Base-by-base conservation (phyloP, 768 basidiomycete species). In the Amanita brunnescens region DNA sequence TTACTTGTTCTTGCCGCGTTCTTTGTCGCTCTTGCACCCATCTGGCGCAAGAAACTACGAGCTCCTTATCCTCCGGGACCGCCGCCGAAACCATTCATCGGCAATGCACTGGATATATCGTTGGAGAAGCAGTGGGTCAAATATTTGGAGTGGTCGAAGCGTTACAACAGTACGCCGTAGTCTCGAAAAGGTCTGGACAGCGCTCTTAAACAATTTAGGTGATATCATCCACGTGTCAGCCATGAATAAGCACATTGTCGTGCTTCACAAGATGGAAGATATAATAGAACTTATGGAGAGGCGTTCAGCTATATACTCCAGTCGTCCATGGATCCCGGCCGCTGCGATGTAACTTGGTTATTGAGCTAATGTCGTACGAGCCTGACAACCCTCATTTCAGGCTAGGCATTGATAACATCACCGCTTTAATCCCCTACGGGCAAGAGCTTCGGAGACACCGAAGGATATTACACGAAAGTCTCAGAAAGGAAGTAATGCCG, bases 21-120 rank as follows among this genome's bases (percentile, higher is more conserved):
- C 5, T 4, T 7, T 29, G 26, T 29, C 26, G 7, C 7, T 7
- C 26, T 29, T 29, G 26, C 26, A 3, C 26, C 7, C 3, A 7
- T 29, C 5, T 29, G 3, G 26, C 26, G 26, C 26, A 29, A 29
- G 7, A 29, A 29, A 29, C 26, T 7, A 7, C 26, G 5, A 3
- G 26, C 26, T 16, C 44, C 44, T 32, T 49, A 40, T 24, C 50
- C 50, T 21, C 50, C 50, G 7, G 50, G 50, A 23, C 50, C 50
- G 21, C 40, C 40, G 10, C 33, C 50, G 3, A 29, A 32, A 10
- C 23, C n/a, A 2, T 13, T 51, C 9, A 35, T 51, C 13, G 50
- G 50, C 24, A 51, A 51, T 24, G 42, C 37, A 13, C 33, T 51
- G 3, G 50, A 51, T 16, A 35, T 51, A 7, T 41, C 50, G 13